Percentiles rank a stretch among this genome's conserved stretches.
Evolutionary conservation across 2,329 filamentous ascomycete genomes (phyloP).

Genomic region (Teratosphaeria viscida): DNA sequence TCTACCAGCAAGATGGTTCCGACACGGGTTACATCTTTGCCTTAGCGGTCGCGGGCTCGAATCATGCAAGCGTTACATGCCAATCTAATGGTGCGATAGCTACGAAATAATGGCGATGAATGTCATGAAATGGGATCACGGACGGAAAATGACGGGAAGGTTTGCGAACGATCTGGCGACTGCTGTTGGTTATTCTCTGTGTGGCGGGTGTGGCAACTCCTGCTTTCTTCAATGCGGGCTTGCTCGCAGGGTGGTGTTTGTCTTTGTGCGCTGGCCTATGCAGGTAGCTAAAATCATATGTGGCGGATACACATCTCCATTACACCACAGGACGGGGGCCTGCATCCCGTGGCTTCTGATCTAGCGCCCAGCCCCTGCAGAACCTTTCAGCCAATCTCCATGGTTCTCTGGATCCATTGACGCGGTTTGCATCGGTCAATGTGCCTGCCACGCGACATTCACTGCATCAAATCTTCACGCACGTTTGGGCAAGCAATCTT

Average conservation of each 20-base stretch:
- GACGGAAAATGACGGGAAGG: background rate
- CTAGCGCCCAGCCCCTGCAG: background rate
- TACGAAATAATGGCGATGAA: slow-evolving; percentile 1
- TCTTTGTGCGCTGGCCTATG: background rate
- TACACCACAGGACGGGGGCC: background rate
- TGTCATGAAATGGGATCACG: background rate
- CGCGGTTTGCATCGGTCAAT: background rate
- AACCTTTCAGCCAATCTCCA: background rate
- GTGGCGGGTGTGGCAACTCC: background rate
- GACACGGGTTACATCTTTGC: background rate
- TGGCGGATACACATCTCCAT: background rate
- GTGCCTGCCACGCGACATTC: background rate
- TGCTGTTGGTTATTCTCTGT: background rate
- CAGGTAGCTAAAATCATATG: background rate
- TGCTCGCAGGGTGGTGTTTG: background rate
- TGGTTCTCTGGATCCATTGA: background rate
- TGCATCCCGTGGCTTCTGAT: background rate
- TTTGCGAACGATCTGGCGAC: background rate
- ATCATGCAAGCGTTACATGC: background rate
- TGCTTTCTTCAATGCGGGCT: background rate
- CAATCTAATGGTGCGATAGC: background rate
- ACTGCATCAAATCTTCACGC: background rate
- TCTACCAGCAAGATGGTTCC: background rate
- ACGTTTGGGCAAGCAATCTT: background rate
- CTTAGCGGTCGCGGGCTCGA: background rate